Evolutionary conservation across 2,329 filamentous ascomycete species (phyloP), one percentile per base, ranked within the genome.

Genomic region (Dissoconium aciculare): DNA sequence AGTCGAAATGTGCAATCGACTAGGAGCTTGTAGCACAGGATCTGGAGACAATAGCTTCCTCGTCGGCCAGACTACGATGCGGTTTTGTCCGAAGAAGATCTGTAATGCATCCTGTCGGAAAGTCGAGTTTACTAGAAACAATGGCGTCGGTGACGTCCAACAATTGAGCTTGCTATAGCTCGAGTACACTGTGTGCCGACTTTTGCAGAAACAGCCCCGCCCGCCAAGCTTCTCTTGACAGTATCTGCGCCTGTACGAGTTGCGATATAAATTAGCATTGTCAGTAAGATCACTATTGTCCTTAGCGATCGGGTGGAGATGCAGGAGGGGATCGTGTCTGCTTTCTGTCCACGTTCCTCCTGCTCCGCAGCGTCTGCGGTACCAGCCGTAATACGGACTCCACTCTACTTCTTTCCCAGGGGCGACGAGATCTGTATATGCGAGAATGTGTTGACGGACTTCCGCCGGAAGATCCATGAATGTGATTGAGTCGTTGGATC

Each of bases 151-250:
- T 23, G 19, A n/a, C 19, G 19, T n/a, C 19, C 19, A 23, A 23
- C 19, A 23, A 23, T n/a, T 23, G 8, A 23, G 19, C 19, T 8
- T 23, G 19, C 19, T 23, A n/a, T 23, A 23, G 19, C 19, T 23
- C n/a, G 19, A 23, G n/a, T 23, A 23, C n/a, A 23, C 19, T 8
- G 19, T 8, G n/a, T 23, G 19, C 19, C 19, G 19, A 23, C 19
- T 23, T 23, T 23, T 23, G 19, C 19, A 23, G 19, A 23, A 23
- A n/a, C 19, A 23, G n/a, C 19, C 19, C 19, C 19, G 19, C n/a
- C 19, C 19, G 19, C 19, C 19, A n/a, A 23, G 19, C 19, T 23
- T 23, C 19, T 23, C 19, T 23, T 23, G 19, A n/a, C 19, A 23
- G n/a, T n/a, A 23, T 8, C n/a, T 8, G 19, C 19, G 19, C 8